Percentiles rank a stretch among this genome's conserved stretches.
Evolutionary conservation across 2,329 filamentous ascomycete genomes (phyloP).

Genomic region (Cyphellophora attinorum): DNA sequence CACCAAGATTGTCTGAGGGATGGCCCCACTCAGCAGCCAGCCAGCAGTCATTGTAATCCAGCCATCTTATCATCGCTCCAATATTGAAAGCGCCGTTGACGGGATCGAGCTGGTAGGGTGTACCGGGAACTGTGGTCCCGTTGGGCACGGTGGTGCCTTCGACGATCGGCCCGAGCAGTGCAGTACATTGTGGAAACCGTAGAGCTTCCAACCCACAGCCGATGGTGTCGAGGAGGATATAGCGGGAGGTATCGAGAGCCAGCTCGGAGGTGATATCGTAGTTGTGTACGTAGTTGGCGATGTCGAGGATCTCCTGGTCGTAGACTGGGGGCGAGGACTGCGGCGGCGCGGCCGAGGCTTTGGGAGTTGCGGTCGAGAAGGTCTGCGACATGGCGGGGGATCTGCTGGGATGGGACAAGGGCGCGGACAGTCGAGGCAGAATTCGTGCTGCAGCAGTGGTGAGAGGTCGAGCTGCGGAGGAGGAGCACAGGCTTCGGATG

Average conservation of each 20-base stretch:
- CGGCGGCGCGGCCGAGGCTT: conserved; percentile 28
- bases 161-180: conserved; percentile 86
- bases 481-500: conserved; percentile 15
- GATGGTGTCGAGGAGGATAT: conserved; percentile 92
- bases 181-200: conserved; percentile 90
- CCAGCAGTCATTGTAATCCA: conserved; percentile 99
- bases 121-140: conserved; percentile 83
- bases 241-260: conserved; percentile 91
- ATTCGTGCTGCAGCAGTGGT: background rate
- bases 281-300: conserved; percentile 89
- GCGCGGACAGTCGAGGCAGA: background rate
- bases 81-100: conserved; percentile 98
- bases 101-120: conserved; percentile 87
- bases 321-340: conserved; percentile 47
- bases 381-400: conserved; percentile 13
- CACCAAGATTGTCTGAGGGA: conserved; percentile 94
- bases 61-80: conserved; percentile 95
- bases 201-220: conserved; percentile 94
- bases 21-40: conserved; percentile 98
- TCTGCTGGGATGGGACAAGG: background rate
- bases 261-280: conserved; percentile 84
- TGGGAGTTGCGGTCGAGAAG: conserved; percentile 35
- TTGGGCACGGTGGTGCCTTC: conserved; percentile 86
- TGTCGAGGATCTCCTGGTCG: conserved; percentile 89
- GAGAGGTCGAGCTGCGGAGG: conserved; percentile 7